Evolutionary conservation across 2,329 filamentous ascomycete genomes (phyloP), one percentile per base, ranked within the genome.

Genomic region (Penicillium fuscoglaucum): DNA sequence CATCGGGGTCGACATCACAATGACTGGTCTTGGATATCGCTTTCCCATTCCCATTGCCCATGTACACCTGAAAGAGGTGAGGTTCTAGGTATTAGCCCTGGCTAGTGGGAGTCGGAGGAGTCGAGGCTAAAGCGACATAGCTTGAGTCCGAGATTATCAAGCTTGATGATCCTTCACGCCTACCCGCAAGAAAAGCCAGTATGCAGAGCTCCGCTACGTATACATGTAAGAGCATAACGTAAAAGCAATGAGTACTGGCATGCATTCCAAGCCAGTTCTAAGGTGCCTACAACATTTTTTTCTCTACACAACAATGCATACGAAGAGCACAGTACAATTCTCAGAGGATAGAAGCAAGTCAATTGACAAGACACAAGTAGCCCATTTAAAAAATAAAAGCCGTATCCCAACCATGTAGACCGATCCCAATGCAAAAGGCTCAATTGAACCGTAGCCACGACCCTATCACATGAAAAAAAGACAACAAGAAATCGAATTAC

Each of bases 371-470:
- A 45, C 43, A 58, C 8, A 54, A 48, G 35, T 44, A 58, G 37
- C 35, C 29, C 26, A 29, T 44, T 44, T 43, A 40, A 29, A 51
- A 31, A 31, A 46, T 41, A 39, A 53, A 46, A 61, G 55, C 58
- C 57, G n/a, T 54, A 57, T 55, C 50, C 61, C 60, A 58, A 59
- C 64, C 63, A 39, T 68, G 52, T 67, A 64, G 46, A 64, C 66
- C 63, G 57, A 63, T 62, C 63, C 61, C 66, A 67, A 68, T 68
- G 66, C 66, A 53, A 61, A 21, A 35, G 45, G 26, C 15, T 29
- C 46, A 40, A 45, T 55, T 52, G 57, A 43, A 58, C 43, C 41
- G 56, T 55, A 33, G 57, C 53, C 40, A 47, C 55, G 44, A 55
- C 59, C 52, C 43, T 46, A 56, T 59, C 54, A 64, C 41, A 62